phyloP scores from a whole-genome alignment of 2,329 filamentous ascomycete species.

The Tricladium varicosporioides region DNA sequence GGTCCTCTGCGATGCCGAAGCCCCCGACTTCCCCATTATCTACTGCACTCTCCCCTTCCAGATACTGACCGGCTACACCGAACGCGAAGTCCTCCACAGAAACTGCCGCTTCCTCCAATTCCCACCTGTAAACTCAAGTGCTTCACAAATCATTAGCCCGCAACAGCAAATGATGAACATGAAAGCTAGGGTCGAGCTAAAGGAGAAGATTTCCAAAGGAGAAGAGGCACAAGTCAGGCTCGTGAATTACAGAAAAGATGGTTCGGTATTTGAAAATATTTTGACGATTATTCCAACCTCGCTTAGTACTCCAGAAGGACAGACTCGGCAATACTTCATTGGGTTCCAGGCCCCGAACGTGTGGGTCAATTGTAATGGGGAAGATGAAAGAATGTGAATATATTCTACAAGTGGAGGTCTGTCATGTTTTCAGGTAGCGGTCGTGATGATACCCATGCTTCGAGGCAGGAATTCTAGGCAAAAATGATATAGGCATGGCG shows the following conservation, averaged over 20 bases:
- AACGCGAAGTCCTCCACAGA: conserved; percentile 79
- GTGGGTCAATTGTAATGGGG: no score
- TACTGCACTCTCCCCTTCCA: conserved; percentile 95
- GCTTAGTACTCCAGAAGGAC: conserved; percentile 61
- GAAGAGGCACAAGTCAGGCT: conserved; percentile 83
- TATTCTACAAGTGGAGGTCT: no score
- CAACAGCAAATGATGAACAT: no score
- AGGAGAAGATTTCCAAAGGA: conserved; percentile 70
- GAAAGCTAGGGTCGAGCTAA: conserved; percentile 54
- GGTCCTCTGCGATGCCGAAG: conserved; percentile 87
- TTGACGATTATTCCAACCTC: conserved; percentile 82
- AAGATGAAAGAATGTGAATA: no score
- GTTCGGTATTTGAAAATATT: conserved; percentile 88
- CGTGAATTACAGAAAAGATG: conserved; percentile 91
- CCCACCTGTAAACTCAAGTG: conserved; percentile 64
- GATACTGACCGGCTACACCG: conserved; percentile 83
- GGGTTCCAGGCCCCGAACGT: no score
- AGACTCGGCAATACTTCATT: no score
- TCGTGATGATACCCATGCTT: no score
- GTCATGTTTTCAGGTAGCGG: no score
- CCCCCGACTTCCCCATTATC: conserved; percentile 85
- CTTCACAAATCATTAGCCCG: no score
- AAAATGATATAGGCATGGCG: no score
- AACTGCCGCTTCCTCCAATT: conserved; percentile 94
- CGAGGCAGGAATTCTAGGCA: no score